Conservation (phyloP, 192 early-diverging fungal genomes). For the Podochytrium sp. region DNA sequence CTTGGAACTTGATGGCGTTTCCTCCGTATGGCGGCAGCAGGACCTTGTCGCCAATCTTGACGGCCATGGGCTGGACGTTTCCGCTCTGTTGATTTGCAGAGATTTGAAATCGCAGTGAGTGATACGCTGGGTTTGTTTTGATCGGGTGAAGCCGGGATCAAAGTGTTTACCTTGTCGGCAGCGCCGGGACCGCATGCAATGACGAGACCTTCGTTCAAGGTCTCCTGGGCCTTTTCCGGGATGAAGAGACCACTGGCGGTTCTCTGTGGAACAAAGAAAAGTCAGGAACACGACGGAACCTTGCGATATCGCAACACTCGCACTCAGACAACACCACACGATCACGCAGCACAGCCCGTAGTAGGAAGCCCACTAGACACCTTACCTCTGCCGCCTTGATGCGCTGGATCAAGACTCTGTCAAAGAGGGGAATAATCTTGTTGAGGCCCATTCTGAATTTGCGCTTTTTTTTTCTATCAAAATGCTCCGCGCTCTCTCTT, state of each 20-base stretch:
- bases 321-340: too few relatives aligned
- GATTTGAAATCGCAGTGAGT: slow-evolving; percentile 1
- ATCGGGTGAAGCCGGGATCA: not conserved
- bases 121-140: not conserved
- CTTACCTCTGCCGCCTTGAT: slow-evolving; percentile 92
- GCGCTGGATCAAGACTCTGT: slow-evolving; percentile 97
- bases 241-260: slow-evolving; percentile 95
- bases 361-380: not conserved
- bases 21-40: slow-evolving; percentile 97
- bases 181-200: slow-evolving; percentile 92
- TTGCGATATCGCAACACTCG: too few relatives aligned
- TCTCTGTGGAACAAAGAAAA: slow-evolving; percentile 61
- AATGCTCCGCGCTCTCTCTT: not conserved
- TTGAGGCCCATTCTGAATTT: slow-evolving; percentile 48
- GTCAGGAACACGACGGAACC: not conserved
- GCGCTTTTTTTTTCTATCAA: not conserved
- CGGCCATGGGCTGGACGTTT: slow-evolving; percentile 74
- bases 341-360: too few relatives aligned
- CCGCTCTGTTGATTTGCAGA: slow-evolving; percentile 66
- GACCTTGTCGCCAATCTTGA: slow-evolving; percentile 92
- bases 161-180: slow-evolving; percentile 63
- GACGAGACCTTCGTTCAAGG: slow-evolving; percentile 94
- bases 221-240: slow-evolving; percentile 98
- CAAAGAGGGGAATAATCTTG: slow-evolving; percentile 94
- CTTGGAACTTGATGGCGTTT: slow-evolving; percentile 85